A percentile compares a stretch with the other conserved stretches of the same genome.
Evolutionary conservation across 805 yeast genomes (phyloP).

Genomic region (Soucietia sequanensis): DNA sequence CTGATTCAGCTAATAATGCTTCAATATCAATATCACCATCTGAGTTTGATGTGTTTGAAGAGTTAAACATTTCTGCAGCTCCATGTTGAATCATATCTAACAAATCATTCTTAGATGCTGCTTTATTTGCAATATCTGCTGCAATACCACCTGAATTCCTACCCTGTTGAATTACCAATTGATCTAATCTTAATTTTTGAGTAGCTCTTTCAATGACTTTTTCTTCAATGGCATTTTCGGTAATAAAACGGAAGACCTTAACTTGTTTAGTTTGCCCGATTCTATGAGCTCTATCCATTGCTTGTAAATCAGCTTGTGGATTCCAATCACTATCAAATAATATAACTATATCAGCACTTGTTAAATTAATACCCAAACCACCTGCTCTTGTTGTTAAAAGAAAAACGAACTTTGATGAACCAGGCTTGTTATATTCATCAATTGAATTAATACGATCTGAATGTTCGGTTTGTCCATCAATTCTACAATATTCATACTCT

Average conservation of each 20-base stretch:
- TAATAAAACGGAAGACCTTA: slow-evolving; percentile 71
- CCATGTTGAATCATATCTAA: slow-evolving; percentile 83
- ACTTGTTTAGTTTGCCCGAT: slow-evolving; percentile 86
- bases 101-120: slow-evolving; percentile 65
- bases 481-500: slow-evolving; percentile 69
- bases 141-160: slow-evolving; percentile 35
- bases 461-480: slow-evolving; percentile 83
- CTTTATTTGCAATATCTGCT: slow-evolving; percentile 33
- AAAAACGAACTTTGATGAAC: slow-evolving; percentile 68
- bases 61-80: slow-evolving; percentile 61
- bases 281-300: slow-evolving; percentile 88
- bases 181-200: slow-evolving; percentile 75
- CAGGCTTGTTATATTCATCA: slow-evolving; percentile 79
- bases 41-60: slow-evolving; percentile 18
- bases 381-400: slow-evolving; percentile 84
- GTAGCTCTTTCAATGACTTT: slow-evolving; percentile 80
- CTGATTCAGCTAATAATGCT: slow-evolving; percentile 56
- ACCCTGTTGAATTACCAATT: slow-evolving; percentile 80
- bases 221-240: slow-evolving; percentile 83
- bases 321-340: slow-evolving; percentile 84
- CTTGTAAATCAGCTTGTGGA: slow-evolving; percentile 86
- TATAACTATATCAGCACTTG: slow-evolving; percentile 77
- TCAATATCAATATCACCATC: slow-evolving; percentile 56
- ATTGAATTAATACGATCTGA: slow-evolving; percentile 72
- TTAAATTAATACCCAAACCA: slow-evolving; percentile 82